Conservation (phyloP, 495 filamentous ascomycete genomes). For the Penicillium canariense region DNA sequence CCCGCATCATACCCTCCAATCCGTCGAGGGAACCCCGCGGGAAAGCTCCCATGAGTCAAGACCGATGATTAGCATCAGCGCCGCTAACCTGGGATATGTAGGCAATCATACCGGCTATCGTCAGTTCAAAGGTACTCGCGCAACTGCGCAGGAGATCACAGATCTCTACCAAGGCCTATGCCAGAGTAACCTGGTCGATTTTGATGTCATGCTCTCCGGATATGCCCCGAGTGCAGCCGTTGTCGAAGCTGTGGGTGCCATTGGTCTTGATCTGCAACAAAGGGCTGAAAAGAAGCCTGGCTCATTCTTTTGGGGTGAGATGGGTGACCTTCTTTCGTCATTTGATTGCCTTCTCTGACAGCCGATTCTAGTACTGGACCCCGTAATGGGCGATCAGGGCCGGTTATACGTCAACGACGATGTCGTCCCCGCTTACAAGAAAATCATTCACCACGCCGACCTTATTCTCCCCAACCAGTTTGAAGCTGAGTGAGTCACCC, state of each 20-base stretch:
- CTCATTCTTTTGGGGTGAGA: conserved; percentile 85
- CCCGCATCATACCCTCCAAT: not conserved
- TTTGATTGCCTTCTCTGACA: not conserved
- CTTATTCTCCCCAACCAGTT: conserved; percentile 95
- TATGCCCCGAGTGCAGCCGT: conserved; percentile 84
- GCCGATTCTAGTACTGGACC: conserved; percentile 68
- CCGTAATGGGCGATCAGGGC: conserved; percentile 97
- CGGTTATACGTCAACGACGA: conserved; percentile 85
- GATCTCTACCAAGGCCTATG: conserved; percentile 82
- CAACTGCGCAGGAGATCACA: conserved; percentile 77
- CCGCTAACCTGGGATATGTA: conserved; percentile 29
- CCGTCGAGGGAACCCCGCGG: not conserved
- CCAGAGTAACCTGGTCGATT: conserved; percentile 76
- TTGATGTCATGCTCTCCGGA: conserved; percentile 89
- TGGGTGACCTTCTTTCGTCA: not conserved
- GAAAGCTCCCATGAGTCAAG: not conserved
- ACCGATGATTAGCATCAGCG: not conserved
- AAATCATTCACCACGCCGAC: conserved; percentile 74
- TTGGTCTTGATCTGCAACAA: conserved; percentile 73
- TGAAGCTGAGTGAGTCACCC: conserved; percentile 76
- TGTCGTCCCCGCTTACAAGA: conserved; percentile 87
- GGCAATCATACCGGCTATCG: conserved; percentile 92
- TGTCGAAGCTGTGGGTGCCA: conserved; percentile 78
- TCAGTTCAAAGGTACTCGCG: conserved; percentile 78
- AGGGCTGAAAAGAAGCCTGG: conserved; percentile 63